These are phyloP conservation scores for Nakazawaea populi DNA, from an alignment of 805 yeast species.

Conservation along the genomic window DNA sequence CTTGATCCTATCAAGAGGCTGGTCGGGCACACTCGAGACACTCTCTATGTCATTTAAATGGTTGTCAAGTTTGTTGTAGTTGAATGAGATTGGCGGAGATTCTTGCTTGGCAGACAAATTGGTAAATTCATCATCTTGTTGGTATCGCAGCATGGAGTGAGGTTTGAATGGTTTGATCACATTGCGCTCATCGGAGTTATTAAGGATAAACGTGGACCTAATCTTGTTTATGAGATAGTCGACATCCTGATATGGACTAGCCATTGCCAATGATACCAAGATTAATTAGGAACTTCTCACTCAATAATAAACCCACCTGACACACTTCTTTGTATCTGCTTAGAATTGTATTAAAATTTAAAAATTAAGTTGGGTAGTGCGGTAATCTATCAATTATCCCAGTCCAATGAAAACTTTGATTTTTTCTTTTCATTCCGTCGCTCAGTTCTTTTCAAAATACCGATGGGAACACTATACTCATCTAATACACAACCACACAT, in stretches of 20 bases:
- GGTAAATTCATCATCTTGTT: neutral
- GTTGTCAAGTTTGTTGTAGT: conserved; percentile 5
- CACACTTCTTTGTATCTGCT: neutral
- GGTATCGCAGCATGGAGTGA: neutral
- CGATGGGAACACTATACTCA: neutral
- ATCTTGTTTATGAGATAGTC: conserved; percentile 5
- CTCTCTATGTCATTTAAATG: conserved; percentile 1
- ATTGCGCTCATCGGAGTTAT: conserved; percentile 3
- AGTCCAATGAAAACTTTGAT: neutral
- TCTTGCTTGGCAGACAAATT: neutral
- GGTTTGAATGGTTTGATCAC: conserved; percentile 1
- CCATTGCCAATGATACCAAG: conserved; percentile 1
- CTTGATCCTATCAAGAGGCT: neutral
- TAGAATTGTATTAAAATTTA: neutral
- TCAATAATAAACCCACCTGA: too few relatives aligned
- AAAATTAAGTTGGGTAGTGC: neutral
- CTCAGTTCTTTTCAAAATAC: too few relatives aligned
- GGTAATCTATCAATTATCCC: neutral
- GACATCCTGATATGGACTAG: conserved; percentile 5
- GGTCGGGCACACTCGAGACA: neutral
- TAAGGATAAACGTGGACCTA: neutral
- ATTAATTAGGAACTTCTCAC: too few relatives aligned
- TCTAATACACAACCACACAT: neutral
- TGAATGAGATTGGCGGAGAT: conserved; percentile 12
- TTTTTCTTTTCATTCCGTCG: neutral